phyloP scores from a whole-genome alignment of 129 eudicot species.

The Tagetes patula region DNA sequence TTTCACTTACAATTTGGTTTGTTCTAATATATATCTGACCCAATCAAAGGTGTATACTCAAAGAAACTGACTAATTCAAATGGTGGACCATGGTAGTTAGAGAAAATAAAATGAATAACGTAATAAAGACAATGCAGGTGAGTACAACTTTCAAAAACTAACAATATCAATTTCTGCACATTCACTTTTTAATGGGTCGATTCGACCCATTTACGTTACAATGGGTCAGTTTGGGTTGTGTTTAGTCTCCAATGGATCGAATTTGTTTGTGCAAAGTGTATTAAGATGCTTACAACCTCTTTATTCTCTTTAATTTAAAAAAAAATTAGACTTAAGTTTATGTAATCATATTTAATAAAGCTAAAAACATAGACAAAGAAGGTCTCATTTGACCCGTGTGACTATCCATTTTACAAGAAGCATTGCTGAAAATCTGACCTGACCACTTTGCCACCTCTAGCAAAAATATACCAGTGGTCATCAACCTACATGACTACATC shows the following conservation, averaged over 20 bases:
- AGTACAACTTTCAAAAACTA: not conserved
- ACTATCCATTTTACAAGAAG: not conserved
- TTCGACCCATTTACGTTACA: not conserved
- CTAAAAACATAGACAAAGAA: not conserved
- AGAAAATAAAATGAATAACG: not conserved
- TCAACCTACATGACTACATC: conserved; percentile 1
- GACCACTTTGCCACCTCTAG: conserved; percentile 1
- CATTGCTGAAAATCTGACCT: not conserved
- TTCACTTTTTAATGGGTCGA: not conserved
- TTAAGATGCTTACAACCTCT: not conserved
- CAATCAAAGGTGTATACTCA: conserved; percentile 12
- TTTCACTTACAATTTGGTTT: conserved; percentile 4
- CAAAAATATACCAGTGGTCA: conserved; percentile 12
- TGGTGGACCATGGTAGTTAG: not conserved
- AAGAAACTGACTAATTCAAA: conserved; percentile 26
- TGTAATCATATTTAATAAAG: not conserved
- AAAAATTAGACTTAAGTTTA: not conserved
- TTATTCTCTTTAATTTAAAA: not conserved
- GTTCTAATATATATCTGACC: conserved; percentile 20
- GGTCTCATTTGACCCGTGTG: not conserved
- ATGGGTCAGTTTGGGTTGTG: not conserved
- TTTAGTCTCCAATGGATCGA: not conserved
- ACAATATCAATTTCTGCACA: not conserved
- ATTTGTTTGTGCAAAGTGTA: not conserved
- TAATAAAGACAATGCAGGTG: not conserved